phyloP scores from a whole-genome alignment of 2,329 filamentous ascomycete species.

The Aspergillus oerlinghausenensis region DNA sequence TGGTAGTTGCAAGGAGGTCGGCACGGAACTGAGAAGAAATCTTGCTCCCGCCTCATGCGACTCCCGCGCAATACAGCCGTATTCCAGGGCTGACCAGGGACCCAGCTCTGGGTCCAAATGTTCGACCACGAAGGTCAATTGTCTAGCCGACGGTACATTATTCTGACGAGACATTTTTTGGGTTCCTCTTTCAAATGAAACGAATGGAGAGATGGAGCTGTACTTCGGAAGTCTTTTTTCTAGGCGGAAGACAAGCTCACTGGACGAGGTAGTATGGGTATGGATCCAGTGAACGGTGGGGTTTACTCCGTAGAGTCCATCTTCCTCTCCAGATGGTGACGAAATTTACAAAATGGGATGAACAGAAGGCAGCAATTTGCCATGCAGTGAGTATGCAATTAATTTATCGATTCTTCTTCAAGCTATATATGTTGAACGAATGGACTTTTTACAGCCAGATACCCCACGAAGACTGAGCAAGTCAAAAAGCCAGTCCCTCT shows the following conservation, averaged over 20 bases:
- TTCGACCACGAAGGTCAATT: slow-evolving; percentile 87
- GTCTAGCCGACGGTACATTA: slow-evolving; percentile 15
- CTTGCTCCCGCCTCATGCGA: slow-evolving; percentile 60
- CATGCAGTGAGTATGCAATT: neutral
- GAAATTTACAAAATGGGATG: neutral
- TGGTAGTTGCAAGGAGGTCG: slow-evolving; percentile 58
- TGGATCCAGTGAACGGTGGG: neutral
- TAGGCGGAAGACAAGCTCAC: neutral
- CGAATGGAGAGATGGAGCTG: neutral
- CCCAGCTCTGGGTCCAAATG: slow-evolving; percentile 94
- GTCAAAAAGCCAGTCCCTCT: neutral
- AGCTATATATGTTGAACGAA: neutral
- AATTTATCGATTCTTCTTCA: neutral
- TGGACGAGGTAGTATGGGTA: neutral
- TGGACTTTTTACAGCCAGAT: neutral
- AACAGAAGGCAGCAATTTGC: neutral
- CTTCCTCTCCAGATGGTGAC: neutral
- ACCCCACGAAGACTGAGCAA: neutral
- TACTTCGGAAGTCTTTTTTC: neutral
- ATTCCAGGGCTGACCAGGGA: slow-evolving; percentile 90
- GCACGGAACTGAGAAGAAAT: slow-evolving; percentile 81
- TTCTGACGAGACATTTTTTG: slow-evolving; percentile 11
- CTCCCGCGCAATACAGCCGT: slow-evolving; percentile 80
- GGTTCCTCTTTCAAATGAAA: neutral
- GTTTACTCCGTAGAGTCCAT: neutral